These are phyloP conservation scores for Clonostachys sp. DNA, from an alignment of 2,329 filamentous ascomycete species.

Conservation along the genomic window DNA sequence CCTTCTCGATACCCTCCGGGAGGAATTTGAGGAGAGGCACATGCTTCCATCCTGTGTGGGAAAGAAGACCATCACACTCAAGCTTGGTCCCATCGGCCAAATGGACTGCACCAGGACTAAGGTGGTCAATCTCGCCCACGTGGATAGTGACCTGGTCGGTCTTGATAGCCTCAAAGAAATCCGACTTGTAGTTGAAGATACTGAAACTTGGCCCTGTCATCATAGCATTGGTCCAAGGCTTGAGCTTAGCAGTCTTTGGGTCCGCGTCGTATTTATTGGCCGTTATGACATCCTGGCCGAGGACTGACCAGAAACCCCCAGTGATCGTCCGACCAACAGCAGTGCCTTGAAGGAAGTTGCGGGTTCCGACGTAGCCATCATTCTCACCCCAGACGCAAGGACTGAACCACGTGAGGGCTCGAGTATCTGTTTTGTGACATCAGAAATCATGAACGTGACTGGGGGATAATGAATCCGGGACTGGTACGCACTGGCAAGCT, in stretches of 20 bases:
- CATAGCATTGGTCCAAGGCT: slow-evolving; percentile 28
- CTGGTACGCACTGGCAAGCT: slow-evolving; percentile 31
- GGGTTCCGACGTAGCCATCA: slow-evolving; percentile 43
- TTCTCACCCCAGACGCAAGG: slow-evolving; percentile 60
- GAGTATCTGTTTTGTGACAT: not conserved
- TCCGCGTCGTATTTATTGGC: slow-evolving; percentile 39
- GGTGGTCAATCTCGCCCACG: slow-evolving; percentile 35
- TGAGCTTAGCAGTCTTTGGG: slow-evolving; percentile 29
- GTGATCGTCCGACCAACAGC: slow-evolving; percentile 41
- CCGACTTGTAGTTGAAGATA: slow-evolving; percentile 47
- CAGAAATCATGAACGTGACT: not conserved
- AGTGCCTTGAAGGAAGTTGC: slow-evolving; percentile 45
- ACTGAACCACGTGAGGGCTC: slow-evolving; percentile 46
- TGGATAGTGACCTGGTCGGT: slow-evolving; percentile 41
- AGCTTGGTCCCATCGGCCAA: slow-evolving; percentile 30
- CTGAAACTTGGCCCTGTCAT: slow-evolving; percentile 46
- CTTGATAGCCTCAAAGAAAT: slow-evolving; percentile 41
- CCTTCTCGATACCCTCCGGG: slow-evolving; percentile 3
- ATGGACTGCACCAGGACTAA: slow-evolving; percentile 30
- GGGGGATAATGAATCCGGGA: not conserved
- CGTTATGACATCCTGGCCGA: slow-evolving; percentile 39
- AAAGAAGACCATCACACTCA: slow-evolving; percentile 39
- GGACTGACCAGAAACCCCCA: slow-evolving; percentile 40
- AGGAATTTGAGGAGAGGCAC: slow-evolving; percentile 36
- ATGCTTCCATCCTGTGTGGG: slow-evolving; percentile 47